Evolutionary conservation across 371 early-diverging fungal species (phyloP).

Genomic region (Smittium culicis): DNA sequence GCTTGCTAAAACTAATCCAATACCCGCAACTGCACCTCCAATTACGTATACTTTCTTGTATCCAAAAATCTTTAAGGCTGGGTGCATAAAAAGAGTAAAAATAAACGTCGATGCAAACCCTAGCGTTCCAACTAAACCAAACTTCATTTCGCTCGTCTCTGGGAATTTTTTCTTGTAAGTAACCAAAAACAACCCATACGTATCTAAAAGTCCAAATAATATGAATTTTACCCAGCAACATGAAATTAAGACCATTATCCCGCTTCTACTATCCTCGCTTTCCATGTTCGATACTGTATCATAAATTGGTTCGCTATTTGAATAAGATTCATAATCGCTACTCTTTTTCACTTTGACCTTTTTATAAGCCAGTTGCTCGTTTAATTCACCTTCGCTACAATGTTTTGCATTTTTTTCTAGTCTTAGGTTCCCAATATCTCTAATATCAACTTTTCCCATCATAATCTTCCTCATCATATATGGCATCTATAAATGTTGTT

Average conservation of each 20-base stretch:
- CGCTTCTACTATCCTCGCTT: neutral
- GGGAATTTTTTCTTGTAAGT: neutral
- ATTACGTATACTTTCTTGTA: neutral
- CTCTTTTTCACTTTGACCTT: too few relatives aligned
- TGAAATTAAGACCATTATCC: neutral
- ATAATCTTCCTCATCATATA: too few relatives aligned
- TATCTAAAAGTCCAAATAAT: neutral
- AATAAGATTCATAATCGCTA: too few relatives aligned
- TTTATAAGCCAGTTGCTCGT: too few relatives aligned
- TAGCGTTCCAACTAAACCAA: neutral
- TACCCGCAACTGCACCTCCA: neutral
- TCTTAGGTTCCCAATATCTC: too few relatives aligned
- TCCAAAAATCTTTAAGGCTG: neutral
- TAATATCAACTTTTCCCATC: too few relatives aligned
- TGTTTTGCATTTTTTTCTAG: too few relatives aligned
- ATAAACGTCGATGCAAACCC: neutral
- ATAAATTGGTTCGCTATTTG: too few relatives aligned
- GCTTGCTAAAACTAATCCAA: neutral
- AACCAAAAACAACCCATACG: neutral
- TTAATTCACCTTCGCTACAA: too few relatives aligned
- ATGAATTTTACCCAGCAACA: neutral
- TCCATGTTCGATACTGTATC: too few relatives aligned
- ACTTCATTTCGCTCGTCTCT: neutral
- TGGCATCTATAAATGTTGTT: too few relatives aligned
- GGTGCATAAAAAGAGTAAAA: constrained; percentile 3